phyloP scores from a whole-genome alignment of 2,329 filamentous ascomycete species.

The Paradendryphiella salina region DNA sequence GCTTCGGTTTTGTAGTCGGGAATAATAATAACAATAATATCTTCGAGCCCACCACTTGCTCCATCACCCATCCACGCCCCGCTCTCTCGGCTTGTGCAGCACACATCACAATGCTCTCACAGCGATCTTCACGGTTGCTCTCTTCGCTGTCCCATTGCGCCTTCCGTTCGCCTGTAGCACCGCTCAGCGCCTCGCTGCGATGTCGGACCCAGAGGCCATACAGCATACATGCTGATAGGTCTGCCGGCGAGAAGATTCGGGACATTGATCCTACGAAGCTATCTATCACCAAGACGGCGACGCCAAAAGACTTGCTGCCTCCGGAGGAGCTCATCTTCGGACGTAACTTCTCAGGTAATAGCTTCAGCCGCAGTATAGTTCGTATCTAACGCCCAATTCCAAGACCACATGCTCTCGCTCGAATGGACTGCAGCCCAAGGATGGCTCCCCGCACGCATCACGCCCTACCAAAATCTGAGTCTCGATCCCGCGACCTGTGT shows the following conservation, averaged over 20 bases:
- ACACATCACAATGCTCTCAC: slow-evolving; percentile 43
- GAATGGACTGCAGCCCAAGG: slow-evolving; percentile 88
- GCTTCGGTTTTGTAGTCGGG: slow-evolving; percentile 30
- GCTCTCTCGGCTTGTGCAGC: slow-evolving; percentile 13
- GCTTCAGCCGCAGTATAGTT: slow-evolving; percentile 8
- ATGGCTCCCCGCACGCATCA: slow-evolving; percentile 82
- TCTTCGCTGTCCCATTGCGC: slow-evolving; percentile 37
- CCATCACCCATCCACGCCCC: slow-evolving; percentile 15
- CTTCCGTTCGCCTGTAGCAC: slow-evolving; percentile 31
- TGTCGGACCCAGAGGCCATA: slow-evolving; percentile 53
- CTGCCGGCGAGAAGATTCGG: slow-evolving; percentile 58
- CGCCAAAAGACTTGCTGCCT: slow-evolving; percentile 73
- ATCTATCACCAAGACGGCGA: slow-evolving; percentile 70
- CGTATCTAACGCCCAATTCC: slow-evolving; percentile 17
- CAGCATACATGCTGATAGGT: slow-evolving; percentile 55
- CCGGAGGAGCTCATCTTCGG: slow-evolving; percentile 88
- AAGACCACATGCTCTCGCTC: slow-evolving; percentile 95
- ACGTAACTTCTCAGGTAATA: slow-evolving; percentile 79
- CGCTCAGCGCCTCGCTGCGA: slow-evolving; percentile 49
- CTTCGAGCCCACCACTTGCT: slow-evolving; percentile 12
- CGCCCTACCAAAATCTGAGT: slow-evolving; percentile 94
- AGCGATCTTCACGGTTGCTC: slow-evolving; percentile 41
- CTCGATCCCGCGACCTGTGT: slow-evolving; percentile 96
- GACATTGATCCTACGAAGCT: slow-evolving; percentile 79
- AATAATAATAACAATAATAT: slow-evolving; percentile 21